These are phyloP conservation scores for Sporothrix brunneoviolacea DNA, from an alignment of 2,329 filamentous ascomycete genomes.

Conservation along the genomic window DNA sequence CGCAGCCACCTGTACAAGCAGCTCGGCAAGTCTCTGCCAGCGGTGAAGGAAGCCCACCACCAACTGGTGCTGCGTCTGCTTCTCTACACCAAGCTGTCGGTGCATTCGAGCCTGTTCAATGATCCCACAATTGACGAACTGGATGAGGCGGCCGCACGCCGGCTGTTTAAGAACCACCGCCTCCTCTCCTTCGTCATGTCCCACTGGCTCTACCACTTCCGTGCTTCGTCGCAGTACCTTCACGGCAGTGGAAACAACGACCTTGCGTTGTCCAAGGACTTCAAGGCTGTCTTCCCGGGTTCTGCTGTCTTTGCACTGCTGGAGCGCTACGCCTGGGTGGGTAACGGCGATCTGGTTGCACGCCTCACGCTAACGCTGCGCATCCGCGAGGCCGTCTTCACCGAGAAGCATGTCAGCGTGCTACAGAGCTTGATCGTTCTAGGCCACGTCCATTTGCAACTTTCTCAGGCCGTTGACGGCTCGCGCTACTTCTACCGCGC, in stretches of 20 bases:
- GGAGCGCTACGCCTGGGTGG: constrained; percentile 28
- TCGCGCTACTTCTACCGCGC: constrained; percentile 32
- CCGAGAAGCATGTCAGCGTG: constrained; percentile 29
- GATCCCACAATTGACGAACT: constrained; percentile 26
- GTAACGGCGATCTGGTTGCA: constrained; percentile 21
- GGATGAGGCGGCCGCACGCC: constrained; percentile 22
- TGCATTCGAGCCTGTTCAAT: constrained; percentile 18
- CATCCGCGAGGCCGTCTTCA: constrained; percentile 30
- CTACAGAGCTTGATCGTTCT: constrained; percentile 33
- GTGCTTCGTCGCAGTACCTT: constrained; percentile 26
- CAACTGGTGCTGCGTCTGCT: constrained; percentile 29
- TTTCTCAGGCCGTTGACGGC: constrained; percentile 21
- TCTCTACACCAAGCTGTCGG: constrained; percentile 27
- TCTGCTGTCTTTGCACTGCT: constrained; percentile 31
- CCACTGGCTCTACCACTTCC: constrained; percentile 33
- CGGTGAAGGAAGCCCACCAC: constrained; percentile 28
- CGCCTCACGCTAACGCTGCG: constrained; percentile 29
- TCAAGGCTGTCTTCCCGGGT: constrained; percentile 30
- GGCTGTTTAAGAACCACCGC: constrained; percentile 23
- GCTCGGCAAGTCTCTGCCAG: constrained; percentile 30
- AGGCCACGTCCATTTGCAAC: constrained; percentile 26
- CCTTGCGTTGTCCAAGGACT: constrained; percentile 26
- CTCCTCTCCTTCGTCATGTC: constrained; percentile 30
- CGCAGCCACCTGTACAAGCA: constrained; percentile 26
- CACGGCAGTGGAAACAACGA: constrained; percentile 17